These are phyloP conservation scores for Cenchrus purpureus DNA, from an alignment of 176 grass and related monocot species.

Conservation along the genomic window DNA sequence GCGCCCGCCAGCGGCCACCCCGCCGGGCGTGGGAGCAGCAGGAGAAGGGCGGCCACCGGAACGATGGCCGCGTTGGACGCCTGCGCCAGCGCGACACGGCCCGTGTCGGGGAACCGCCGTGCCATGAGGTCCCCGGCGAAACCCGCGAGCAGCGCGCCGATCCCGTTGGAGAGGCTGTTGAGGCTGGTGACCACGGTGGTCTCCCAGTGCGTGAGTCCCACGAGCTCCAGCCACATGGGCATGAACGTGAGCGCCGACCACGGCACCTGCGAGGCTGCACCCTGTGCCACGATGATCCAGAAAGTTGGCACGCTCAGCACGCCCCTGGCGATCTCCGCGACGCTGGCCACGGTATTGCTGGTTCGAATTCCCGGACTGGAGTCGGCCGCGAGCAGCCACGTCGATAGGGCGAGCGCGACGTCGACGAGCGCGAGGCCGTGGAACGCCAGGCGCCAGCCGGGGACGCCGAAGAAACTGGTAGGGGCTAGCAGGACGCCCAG, in stretches of 20 bases:
- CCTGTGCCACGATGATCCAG: conserved; percentile 45
- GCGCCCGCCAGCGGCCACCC: not conserved
- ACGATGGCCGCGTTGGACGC: conserved; percentile 27
- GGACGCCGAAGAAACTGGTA: conserved; percentile 48
- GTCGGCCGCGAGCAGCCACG: conserved; percentile 33
- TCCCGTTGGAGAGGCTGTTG: not conserved
- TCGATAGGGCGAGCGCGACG: conserved; percentile 11
- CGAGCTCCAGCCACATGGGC: conserved; percentile 52
- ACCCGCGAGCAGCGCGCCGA: conserved; percentile 42
- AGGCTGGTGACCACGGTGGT: conserved; percentile 20
- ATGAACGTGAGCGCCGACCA: conserved; percentile 44
- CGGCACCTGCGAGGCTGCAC: conserved; percentile 31
- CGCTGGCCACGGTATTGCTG: not conserved
- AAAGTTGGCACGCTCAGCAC: conserved; percentile 42
- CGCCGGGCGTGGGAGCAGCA: conserved; percentile 21
- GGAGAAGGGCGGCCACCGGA: conserved; percentile 24
- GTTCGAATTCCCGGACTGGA: not conserved
- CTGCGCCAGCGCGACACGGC: conserved; percentile 37
- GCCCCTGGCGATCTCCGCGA: conserved; percentile 14
- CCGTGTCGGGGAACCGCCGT: conserved; percentile 32
- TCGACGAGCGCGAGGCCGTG: conserved; percentile 37
- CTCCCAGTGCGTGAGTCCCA: conserved; percentile 48
- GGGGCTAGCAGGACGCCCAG: conserved; percentile 45
- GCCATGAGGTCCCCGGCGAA: conserved; percentile 24
- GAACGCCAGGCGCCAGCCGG: conserved; percentile 63